Base-by-base conservation (phyloP, 768 basidiomycete species). In the Auricularia cornea region DNA sequence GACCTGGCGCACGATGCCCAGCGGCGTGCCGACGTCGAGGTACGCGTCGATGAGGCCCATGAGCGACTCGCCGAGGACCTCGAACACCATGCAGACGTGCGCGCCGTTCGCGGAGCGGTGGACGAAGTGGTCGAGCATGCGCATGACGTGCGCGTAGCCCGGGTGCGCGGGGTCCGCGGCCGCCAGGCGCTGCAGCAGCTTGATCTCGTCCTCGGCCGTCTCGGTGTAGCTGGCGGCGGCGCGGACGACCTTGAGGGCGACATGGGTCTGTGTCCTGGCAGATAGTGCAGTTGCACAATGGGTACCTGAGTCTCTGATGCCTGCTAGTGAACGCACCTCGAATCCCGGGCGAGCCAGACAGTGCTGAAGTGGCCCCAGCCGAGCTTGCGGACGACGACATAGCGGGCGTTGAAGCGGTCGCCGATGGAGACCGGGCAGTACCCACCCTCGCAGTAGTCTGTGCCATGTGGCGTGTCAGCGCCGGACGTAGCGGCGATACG, bases 121-220 rank as follows among this genome's bases (percentile, higher is more conserved):
- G 12, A 31, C 20, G 35, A 77, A 77, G 61, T 76, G 71, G 64
- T 77, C 76, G 35, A 77, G 72, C 16, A 76, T 70, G 18, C 72
- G 71, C 44, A 77, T 72, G 44, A 75, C 74, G 64, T 77, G 76
- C 66, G 69, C 63, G 60, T 71, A 67, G 18, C 76, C 75, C 8
- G 76, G 72, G 62, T 76, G 72, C 11, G 69, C 64, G 31, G 66
- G 20, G 54, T 77, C 74, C 18, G 75, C 75, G 54, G 72, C 71
- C 65, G 75, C 73, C 23, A 78, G 75, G n/a, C 76, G 75, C 60
- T 78, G 75, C 6, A 79, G 72, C 2, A 80, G 76, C 66, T 79
- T 77, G 65, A 80, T 79, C 67, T 79, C 78, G 70, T 80, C 79
- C 54, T 78, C 69, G 1, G 78, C 78, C 4, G 79, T 80, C 63